phyloP scores from a whole-genome alignment of 1,284 basidiomycete species.

The Marasmius fiardii region DNA sequence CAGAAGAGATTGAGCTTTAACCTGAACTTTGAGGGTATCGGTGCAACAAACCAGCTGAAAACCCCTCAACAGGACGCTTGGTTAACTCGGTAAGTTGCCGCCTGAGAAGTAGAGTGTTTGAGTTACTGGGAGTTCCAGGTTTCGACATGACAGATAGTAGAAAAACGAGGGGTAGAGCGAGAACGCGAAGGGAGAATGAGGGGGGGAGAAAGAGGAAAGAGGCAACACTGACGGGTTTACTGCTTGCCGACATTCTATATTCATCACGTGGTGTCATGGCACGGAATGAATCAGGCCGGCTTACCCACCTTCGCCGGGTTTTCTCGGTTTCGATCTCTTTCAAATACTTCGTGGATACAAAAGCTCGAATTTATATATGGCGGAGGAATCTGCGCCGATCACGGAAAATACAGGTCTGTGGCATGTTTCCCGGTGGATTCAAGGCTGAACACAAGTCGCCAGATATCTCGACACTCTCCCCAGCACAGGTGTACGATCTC shows the following conservation, averaged over 20 bases:
- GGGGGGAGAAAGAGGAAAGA: background rate
- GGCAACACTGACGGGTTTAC: background rate
- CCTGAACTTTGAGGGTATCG: slow-evolving; percentile 19
- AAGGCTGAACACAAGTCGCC: background rate
- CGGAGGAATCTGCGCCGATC: slow-evolving; percentile 1
- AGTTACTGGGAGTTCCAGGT: slow-evolving; percentile 37
- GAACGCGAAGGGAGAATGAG: background rate
- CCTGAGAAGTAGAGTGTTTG: slow-evolving; percentile 72
- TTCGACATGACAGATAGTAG: slow-evolving; percentile 40
- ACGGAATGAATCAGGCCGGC: background rate
- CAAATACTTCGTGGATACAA: too few species aligned
- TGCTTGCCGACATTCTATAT: background rate
- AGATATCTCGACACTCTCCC: slow-evolving; percentile 15
- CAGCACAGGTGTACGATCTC: slow-evolving; percentile 15
- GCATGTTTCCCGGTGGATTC: too few species aligned
- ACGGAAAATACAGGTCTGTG: slow-evolving; percentile 14
- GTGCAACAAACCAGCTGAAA: slow-evolving; percentile 73
- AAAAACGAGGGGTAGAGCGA: background rate
- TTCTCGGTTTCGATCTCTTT: background rate
- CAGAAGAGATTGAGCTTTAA: slow-evolving; percentile 16
- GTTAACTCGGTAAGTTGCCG: slow-evolving; percentile 84
- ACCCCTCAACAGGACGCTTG: slow-evolving; percentile 89
- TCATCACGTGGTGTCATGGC: background rate
- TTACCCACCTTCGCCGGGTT: background rate
- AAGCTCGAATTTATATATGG: background rate